Evolutionary conservation across 2,329 filamentous ascomycete species (phyloP).

Genomic region (Phaeosphaeriaceae sp.): DNA sequence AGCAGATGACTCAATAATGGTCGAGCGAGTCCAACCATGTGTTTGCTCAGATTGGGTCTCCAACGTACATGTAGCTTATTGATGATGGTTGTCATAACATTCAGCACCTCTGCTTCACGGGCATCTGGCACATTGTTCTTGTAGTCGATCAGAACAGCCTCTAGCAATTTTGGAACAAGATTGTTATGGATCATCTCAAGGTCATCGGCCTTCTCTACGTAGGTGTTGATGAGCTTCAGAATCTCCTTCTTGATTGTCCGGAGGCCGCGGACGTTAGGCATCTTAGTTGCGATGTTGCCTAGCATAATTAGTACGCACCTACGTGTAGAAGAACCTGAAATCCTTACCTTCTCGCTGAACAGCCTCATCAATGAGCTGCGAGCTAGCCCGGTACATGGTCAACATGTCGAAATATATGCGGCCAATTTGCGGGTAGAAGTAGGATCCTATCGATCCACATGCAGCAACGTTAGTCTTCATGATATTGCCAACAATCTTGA

Average conservation of each 20-base stretch:
- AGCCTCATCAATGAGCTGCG: constrained; percentile 90
- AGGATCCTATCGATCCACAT: constrained; percentile 92
- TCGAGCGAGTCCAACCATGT: constrained; percentile 50
- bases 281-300: constrained; percentile 95
- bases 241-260: constrained; percentile 99
- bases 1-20: constrained; percentile 18
- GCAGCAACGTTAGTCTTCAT: constrained; percentile 99
- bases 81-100: constrained; percentile 97
- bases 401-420: constrained; percentile 98
- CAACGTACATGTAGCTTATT: constrained; percentile 90
- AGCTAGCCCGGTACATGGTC: constrained; percentile 98
- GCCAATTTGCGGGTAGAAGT: constrained; percentile 98
- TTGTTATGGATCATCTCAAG: constrained; percentile 89
- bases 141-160: constrained; percentile 94
- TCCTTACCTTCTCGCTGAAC: constrained; percentile 78
- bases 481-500: constrained; percentile 98
- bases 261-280: constrained; percentile 92
- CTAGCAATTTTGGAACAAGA: constrained; percentile 93
- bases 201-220: constrained; percentile 97
- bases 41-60: constrained; percentile 59
- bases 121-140: constrained; percentile 96
- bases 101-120: constrained; percentile 93
- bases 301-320: constrained; percentile 42
- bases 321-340: background rate
- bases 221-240: constrained; percentile 95